These are phyloP conservation scores for Dictyostelium discoideum DNA, from an alignment of 78 protist genomes.

Conservation along the genomic window dicty_2.7 NC_007090.3:4708001-4708500, in stretches of 20 bases:
- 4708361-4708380: too few relatives aligned
- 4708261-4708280: too few relatives aligned
- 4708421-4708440: too few relatives aligned
- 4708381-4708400: too few relatives aligned
- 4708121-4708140: not conserved
- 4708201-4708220: not conserved
- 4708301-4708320: too few relatives aligned
- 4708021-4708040: not conserved
- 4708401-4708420: too few relatives aligned
- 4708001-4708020: not conserved
- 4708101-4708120: not conserved
- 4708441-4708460: too few relatives aligned
- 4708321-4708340: too few relatives aligned
- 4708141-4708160: not conserved
- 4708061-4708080: not conserved
- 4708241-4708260: not conserved
- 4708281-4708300: too few relatives aligned
- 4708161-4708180: not conserved
- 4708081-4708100: not conserved
- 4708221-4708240: constrained; percentile 30
- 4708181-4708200: constrained; percentile 1
- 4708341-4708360: too few relatives aligned
- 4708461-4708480: too few relatives aligned
- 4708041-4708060: not conserved
- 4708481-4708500: too few relatives aligned